Base-by-base conservation (phyloP, 345 rosid genomes). In the Durio zibethinus region DNA sequence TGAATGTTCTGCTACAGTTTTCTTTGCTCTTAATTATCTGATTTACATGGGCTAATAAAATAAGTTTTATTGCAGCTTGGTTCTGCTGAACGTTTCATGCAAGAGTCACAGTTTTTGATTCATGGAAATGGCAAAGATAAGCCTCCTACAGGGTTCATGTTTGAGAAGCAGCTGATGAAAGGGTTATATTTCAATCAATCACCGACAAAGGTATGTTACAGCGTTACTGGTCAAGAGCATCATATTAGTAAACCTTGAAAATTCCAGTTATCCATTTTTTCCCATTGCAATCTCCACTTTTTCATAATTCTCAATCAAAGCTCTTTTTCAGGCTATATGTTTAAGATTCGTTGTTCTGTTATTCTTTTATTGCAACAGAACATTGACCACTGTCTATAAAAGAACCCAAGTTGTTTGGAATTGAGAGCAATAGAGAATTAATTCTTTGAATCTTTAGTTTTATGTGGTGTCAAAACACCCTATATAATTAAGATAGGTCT, bases 131-230 rank as follows among this genome's bases (percentile, higher is more conserved):
- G 99, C 33, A 89, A 87, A 85, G 97, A 92, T 74, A 88, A 89
- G 79, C 85, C 92, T 74, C 93, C 99, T 20, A 96, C 98, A 16
- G 99, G 93, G 43, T 96, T 96, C 87, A 92, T 92, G 97, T 92
- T 96, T 53, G 97, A 92, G 86, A 93, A 92, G 81, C 94, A 85
- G 81, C 98, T 85, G 71, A 89, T 91, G 94, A 93, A 90, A 85
- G 93, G 97, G 73, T 83, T 93, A 77, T 96, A 93, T 86, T 96
- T 96, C 87, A 89, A 96, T 79, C 98, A 93, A 79, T 93, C 97
- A 21, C 89, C 94, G 38, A 73, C 92, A 72, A 96, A 91, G 99
- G 99, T 95, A 87, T 50, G 70, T 9, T 38, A 31, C 36, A 38
- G 38, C 68, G 56, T 29, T 60, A 47, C 40, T 20, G 54, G 31